A percentile compares a stretch with the other conserved stretches of the same genome.
Conservation (phyloP, 768 basidiomycete species). For the Pholiota microspora region DNA sequence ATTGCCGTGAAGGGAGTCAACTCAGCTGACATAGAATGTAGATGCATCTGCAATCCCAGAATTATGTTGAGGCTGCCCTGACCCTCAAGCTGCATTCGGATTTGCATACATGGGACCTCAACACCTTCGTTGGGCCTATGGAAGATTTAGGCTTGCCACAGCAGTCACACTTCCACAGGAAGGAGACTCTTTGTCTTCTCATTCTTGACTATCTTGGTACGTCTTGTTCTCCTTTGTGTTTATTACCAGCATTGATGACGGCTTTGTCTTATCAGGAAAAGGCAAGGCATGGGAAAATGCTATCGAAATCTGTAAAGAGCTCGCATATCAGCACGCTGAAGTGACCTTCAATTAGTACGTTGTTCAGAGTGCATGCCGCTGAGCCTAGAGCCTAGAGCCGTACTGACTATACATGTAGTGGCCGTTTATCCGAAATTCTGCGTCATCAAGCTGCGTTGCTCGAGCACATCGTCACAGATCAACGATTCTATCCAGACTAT, state of each 20-base stretch:
- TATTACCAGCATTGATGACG: constrained; percentile 1
- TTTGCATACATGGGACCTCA: constrained; percentile 87
- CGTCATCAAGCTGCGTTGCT: constrained; percentile 84
- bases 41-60: constrained; percentile 88
- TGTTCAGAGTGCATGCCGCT: constrained; percentile 8
- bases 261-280: constrained; percentile 54
- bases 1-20: background rate
- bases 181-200: constrained; percentile 87
- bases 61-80: constrained; percentile 90
- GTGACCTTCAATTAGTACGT: constrained; percentile 89
- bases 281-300: constrained; percentile 98
- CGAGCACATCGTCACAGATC: constrained; percentile 81
- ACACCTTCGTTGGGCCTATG: constrained; percentile 80
- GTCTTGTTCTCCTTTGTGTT: constrained; percentile 16
- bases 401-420: constrained; percentile 38
- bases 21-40: constrained; percentile 30
- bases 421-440: constrained; percentile 80
- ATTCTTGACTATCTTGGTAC: constrained; percentile 92
- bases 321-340: constrained; percentile 84
- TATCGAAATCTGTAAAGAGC: constrained; percentile 89
- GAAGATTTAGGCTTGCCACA: constrained; percentile 87
- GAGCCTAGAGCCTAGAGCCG: no score
- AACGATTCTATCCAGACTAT: constrained; percentile 88
- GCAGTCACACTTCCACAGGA: constrained; percentile 91
- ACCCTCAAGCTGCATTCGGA: constrained; percentile 94